phyloP scores from a whole-genome alignment of 176 grass and related monocot species.

The Miscanthus lutarioriparius region DNA sequence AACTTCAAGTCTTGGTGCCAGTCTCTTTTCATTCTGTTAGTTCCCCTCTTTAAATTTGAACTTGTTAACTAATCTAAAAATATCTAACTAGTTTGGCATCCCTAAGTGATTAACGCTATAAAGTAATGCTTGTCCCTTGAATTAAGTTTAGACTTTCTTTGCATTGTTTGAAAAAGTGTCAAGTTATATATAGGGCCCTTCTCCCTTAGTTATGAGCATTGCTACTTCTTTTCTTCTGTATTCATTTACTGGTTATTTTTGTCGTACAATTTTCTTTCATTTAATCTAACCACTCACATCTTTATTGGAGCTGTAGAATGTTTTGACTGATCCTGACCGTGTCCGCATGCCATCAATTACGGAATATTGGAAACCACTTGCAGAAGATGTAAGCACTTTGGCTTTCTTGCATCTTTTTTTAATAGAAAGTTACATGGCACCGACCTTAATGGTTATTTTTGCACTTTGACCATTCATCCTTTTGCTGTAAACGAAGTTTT shows the following conservation, averaged over 20 bases:
- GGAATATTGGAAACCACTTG: constrained; percentile 97
- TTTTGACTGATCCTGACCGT: constrained; percentile 73
- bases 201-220: constrained; percentile 4
- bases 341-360: constrained; percentile 70
- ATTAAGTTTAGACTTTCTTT: not conserved
- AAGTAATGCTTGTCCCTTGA: not conserved
- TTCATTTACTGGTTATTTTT: not conserved
- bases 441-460: not conserved
- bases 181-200: not conserved
- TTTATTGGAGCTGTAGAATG: constrained; percentile 60
- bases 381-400: constrained; percentile 75
- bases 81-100: not conserved
- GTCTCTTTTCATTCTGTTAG: not conserved
- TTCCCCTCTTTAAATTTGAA: not conserved
- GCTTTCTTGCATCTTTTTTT: not conserved
- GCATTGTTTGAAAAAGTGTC: not conserved
- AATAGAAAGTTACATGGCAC: not conserved
- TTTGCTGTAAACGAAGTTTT: constrained; percentile 3
- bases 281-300: not conserved
- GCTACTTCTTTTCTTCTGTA: constrained; percentile 1
- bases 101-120: not conserved
- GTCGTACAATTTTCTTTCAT: not conserved
- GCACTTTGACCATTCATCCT: not conserved
- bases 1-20: not conserved
- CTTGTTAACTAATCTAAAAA: not conserved